These are phyloP conservation scores for Orychophragmus violaceus DNA, from an alignment of 345 rosid genomes.

Conservation along the genomic window DNA sequence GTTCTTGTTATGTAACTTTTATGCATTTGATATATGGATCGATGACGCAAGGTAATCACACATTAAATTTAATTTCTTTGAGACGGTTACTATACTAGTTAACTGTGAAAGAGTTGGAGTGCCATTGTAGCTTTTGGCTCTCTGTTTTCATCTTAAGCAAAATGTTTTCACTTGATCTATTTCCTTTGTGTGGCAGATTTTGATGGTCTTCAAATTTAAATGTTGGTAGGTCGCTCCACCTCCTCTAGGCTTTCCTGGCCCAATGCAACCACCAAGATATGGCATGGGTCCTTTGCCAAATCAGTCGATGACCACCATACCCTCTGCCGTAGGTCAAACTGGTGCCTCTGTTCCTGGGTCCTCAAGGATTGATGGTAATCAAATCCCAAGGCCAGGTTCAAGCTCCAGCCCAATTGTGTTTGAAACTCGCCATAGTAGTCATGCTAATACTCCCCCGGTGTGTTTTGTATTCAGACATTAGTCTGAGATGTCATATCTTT, in stretches of 20 bases:
- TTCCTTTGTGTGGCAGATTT: constrained; percentile 17
- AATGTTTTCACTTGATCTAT: constrained; percentile 19
- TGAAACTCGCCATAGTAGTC: constrained; percentile 86
- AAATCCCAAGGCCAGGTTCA: constrained; percentile 93
- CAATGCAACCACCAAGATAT: constrained; percentile 56
- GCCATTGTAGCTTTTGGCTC: constrained; percentile 4
- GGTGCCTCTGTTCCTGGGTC: constrained; percentile 61
- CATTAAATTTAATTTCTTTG: neutral
- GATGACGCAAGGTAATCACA: neutral
- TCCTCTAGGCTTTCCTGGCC: constrained; percentile 54
- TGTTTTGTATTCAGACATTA: constrained; percentile 10
- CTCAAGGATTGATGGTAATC: constrained; percentile 90
- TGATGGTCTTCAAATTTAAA: constrained; percentile 29
- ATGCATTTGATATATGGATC: neutral
- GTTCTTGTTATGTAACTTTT: constrained; percentile 14
- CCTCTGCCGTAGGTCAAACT: constrained; percentile 72
- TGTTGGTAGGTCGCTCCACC: constrained; percentile 52
- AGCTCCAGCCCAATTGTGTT: constrained; percentile 52
- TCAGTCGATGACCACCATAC: constrained; percentile 76
- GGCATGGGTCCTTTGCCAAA: constrained; percentile 80
- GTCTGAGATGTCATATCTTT: constrained; percentile 11
- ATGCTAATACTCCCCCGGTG: constrained; percentile 94
- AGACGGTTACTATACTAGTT: constrained; percentile 2
- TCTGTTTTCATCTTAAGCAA: neutral
- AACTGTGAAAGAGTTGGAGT: neutral